phyloP scores from a whole-genome alignment of 2,329 filamentous ascomycete genomes.

The Fusarium devonianum region DNA sequence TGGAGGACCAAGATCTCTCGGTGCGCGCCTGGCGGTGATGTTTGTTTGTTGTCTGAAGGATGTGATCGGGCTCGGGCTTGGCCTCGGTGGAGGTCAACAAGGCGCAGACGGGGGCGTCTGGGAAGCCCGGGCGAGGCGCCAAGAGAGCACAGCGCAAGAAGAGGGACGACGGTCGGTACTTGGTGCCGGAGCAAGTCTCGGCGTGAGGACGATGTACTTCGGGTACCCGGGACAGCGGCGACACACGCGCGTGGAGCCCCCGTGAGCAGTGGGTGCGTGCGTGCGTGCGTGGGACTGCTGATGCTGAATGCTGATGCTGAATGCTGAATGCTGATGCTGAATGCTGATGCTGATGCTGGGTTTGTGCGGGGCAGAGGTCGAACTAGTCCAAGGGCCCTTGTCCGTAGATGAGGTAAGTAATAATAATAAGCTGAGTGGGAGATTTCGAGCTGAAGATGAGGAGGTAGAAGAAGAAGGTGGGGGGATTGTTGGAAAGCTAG shows the following conservation, averaged over 20 bases:
- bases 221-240: neutral
- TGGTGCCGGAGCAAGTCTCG: conserved; percentile 13
- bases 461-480: too few species aligned
- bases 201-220: conserved; percentile 19
- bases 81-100: conserved; percentile 21
- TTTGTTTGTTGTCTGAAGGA: conserved; percentile 9
- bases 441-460: too few species aligned
- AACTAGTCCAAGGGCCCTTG: conserved; percentile 4
- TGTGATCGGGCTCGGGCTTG: conserved; percentile 14
- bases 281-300: conserved; percentile 15
- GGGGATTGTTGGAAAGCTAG: too few species aligned
- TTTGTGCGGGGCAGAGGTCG: conserved; percentile 28
- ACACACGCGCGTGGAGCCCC: conserved; percentile 10
- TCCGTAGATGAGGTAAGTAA: too few species aligned
- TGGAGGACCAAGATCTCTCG: neutral
- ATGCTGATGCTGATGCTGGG: conserved; percentile 16
- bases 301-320: conserved; percentile 18
- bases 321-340: conserved; percentile 16
- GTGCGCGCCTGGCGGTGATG: neutral
- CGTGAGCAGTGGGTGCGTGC: conserved; percentile 13
- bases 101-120: conserved; percentile 15
- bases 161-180: conserved; percentile 16
- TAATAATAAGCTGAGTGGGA: too few species aligned
- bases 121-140: conserved; percentile 32
- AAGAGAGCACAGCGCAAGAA: conserved; percentile 27